Percentiles rank a stretch among this genome's conserved stretches.
phyloP scores from a whole-genome alignment of 2,329 filamentous ascomycete genomes.

The Apiospora hydei region DNA sequence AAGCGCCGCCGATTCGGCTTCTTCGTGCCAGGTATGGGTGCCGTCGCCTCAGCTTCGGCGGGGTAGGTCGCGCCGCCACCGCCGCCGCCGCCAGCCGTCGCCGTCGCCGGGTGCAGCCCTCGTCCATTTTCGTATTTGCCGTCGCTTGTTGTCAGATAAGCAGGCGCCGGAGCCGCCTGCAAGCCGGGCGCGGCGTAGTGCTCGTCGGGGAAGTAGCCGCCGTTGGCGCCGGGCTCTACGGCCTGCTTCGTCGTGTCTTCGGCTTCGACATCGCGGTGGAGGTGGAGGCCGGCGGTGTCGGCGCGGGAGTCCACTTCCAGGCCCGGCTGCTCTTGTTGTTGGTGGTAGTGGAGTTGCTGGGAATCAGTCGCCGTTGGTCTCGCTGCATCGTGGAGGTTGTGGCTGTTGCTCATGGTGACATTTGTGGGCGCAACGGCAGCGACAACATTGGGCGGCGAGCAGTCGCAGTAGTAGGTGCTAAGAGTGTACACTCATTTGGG shows the following conservation, averaged over 20 bases:
- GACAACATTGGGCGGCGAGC: too few relatives aligned
- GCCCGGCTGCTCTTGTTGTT: background rate
- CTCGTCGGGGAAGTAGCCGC: slow-evolving; percentile 10
- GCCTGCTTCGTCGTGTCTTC: slow-evolving; percentile 3
- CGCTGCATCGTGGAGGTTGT: background rate
- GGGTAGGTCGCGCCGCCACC: background rate
- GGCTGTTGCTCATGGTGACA: background rate
- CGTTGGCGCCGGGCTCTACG: background rate
- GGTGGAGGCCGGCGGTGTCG: background rate
- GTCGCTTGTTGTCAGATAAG: background rate
- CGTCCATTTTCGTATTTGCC: background rate
- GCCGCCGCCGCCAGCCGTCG: too few relatives aligned
- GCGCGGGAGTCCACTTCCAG: slow-evolving; percentile 21
- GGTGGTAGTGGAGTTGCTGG: background rate
- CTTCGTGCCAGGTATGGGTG: background rate
- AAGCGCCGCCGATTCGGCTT: background rate
- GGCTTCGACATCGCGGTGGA: background rate
- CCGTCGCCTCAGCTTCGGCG: background rate
- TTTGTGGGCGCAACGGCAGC: background rate
- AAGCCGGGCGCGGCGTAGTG: background rate
- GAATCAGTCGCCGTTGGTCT: background rate
- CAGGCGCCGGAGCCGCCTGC: background rate
- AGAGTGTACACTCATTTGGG: background rate
- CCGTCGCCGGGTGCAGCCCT: background rate
- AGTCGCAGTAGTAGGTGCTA: background rate